Evolutionary conservation across 805 yeast species (phyloP).

Genomic region (Barnettozyma sp.): DNA sequence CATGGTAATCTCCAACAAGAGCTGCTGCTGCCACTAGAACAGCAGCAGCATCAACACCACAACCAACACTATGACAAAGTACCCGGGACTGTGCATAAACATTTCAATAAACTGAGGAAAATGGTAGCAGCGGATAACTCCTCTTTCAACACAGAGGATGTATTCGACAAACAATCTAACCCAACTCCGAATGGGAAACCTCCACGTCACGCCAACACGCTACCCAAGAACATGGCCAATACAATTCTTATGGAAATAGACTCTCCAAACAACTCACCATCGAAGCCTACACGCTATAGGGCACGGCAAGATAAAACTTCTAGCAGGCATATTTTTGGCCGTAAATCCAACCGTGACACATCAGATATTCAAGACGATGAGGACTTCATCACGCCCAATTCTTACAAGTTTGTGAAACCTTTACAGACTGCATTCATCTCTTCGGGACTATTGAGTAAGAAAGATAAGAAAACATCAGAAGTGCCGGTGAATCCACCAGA

Average conservation of each 20-base stretch:
- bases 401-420: conserved; percentile 70
- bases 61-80: conserved; percentile 21
- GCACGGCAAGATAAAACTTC: conserved; percentile 13
- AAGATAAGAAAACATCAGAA: conserved; percentile 37
- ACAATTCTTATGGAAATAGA: conserved; percentile 6
- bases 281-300: conserved; percentile 28
- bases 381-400: conserved; percentile 43
- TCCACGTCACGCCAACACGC: too few relatives aligned
- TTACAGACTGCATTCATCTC: conserved; percentile 78
- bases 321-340: conserved; percentile 10
- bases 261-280: conserved; percentile 27
- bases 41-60: too few relatives aligned
- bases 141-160: conserved; percentile 17
- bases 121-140: conserved; percentile 22
- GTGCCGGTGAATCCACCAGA: conserved; percentile 44
- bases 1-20: too few relatives aligned
- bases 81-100: conserved; percentile 24
- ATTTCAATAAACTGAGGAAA: conserved; percentile 25
- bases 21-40: too few relatives aligned
- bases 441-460: conserved; percentile 61
- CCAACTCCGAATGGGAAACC: too few relatives aligned
- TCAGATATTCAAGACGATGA: conserved; percentile 6
- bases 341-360: conserved; percentile 7
- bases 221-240: too few relatives aligned
- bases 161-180: conserved; percentile 21